A percentile compares a stretch with the other conserved stretches of the same genome.
Evolutionary conservation across 352 stramenopile genomes (phyloP).

Genomic region (Achlya hypogyna): DNA sequence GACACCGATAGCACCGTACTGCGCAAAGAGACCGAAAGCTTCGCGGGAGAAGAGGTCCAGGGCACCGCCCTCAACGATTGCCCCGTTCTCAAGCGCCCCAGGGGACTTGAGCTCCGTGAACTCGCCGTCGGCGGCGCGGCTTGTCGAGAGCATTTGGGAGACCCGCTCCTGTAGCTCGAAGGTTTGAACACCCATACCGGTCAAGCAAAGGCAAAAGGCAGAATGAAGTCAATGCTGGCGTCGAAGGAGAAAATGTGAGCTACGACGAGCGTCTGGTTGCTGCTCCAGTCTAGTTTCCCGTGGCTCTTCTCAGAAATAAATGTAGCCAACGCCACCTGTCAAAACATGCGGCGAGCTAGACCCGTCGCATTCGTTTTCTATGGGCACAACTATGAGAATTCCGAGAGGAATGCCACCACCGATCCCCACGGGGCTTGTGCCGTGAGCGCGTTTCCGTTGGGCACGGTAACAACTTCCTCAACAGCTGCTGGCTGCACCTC

Average conservation of each 20-base stretch:
- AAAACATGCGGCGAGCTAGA: neutral
- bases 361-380: neutral
- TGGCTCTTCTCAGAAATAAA: neutral
- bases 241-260: neutral
- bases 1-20: conserved; percentile 59
- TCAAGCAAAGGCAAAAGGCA: neutral
- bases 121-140: neutral
- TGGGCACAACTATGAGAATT: neutral
- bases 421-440: neutral
- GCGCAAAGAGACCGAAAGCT: conserved; percentile 49
- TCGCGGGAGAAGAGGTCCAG: conserved; percentile 42
- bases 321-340: neutral
- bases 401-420: neutral
- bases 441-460: too few relatives aligned
- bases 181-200: neutral
- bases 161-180: neutral
- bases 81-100: conserved; percentile 8
- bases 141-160: neutral
- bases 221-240: neutral
- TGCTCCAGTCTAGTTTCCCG: neutral
- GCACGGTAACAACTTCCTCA: neutral
- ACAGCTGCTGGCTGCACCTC: too few relatives aligned
- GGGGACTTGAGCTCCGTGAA: conserved; percentile 1
- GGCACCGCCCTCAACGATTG: conserved; percentile 21
- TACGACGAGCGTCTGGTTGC: neutral